Percentiles rank a stretch among this genome's conserved stretches.
Evolutionary conservation across 2,329 filamentous ascomycete genomes (phyloP).

Genomic region (Colletotrichum costaricense): DNA sequence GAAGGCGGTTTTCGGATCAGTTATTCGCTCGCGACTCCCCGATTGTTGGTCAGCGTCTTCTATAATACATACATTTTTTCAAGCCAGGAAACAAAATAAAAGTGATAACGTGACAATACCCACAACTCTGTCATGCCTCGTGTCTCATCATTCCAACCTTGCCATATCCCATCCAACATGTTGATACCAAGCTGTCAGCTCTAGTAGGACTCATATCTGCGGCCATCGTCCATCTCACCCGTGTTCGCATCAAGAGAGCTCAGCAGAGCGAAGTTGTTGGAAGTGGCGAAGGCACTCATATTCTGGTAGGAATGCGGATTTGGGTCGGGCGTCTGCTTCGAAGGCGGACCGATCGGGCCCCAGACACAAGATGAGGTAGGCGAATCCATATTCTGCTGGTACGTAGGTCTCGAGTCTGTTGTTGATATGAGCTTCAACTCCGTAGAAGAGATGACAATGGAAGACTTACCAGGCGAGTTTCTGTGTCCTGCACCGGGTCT

Average conservation of each 20-base stretch:
- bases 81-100: conserved; percentile 1
- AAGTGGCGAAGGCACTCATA: neutral
- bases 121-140: conserved; percentile 20
- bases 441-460: neutral
- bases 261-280: conserved; percentile 10
- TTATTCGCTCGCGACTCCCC: neutral
- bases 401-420: conserved; percentile 1
- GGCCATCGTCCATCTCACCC: neutral
- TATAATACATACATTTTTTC: conserved; percentile 33
- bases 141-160: conserved; percentile 13
- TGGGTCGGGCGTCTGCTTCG: conserved; percentile 33
- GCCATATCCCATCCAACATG: neutral
- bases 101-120: neutral
- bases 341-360: conserved; percentile 44
- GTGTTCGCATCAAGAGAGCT: neutral
- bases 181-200: neutral
- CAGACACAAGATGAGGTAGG: conserved; percentile 40
- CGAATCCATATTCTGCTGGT: conserved; percentile 15
- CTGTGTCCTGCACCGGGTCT: conserved; percentile 5
- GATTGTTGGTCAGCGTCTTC: conserved; percentile 24
- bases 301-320: conserved; percentile 4
- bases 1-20: neutral
- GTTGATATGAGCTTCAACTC: neutral
- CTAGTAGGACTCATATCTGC: neutral
- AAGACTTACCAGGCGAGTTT: neutral